Percentiles rank a stretch among this genome's conserved stretches.
phyloP scores from a whole-genome alignment of 306 rosid genomes.

The Dryas octopetala region DNA sequence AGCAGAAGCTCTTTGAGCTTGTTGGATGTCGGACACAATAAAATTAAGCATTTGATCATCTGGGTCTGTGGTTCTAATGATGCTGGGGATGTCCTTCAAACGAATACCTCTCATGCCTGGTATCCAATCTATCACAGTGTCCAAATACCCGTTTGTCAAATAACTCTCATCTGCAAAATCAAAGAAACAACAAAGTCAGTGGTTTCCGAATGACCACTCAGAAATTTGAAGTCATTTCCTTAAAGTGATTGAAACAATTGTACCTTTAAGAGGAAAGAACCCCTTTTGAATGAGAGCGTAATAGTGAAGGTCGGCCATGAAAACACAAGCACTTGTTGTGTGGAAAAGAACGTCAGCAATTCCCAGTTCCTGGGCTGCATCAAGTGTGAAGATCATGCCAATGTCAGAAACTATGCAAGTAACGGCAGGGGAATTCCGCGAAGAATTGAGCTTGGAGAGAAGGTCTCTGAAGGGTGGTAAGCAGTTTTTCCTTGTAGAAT shows the following conservation, averaged over 20 bases:
- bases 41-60: constrained; percentile 40
- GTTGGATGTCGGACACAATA: background rate
- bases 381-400: constrained; percentile 35
- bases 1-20: constrained; percentile 45
- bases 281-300: constrained; percentile 30
- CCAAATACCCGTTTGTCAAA: constrained; percentile 49
- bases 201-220: background rate
- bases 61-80: constrained; percentile 56
- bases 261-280: constrained; percentile 40
- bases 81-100: constrained; percentile 50
- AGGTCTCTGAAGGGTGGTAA: constrained; percentile 30
- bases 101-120: constrained; percentile 55
- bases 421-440: constrained; percentile 11
- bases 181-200: background rate
- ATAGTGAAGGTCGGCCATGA: constrained; percentile 29
- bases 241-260: too few relatives aligned
- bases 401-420: constrained; percentile 42
- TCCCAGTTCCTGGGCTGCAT: constrained; percentile 40
- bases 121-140: constrained; percentile 53
- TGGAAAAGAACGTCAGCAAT: constrained; percentile 36
- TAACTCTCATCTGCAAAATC: constrained; percentile 41
- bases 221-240: background rate
- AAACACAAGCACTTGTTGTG: constrained; percentile 45
- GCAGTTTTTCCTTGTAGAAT: constrained; percentile 13
- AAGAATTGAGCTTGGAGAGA: constrained; percentile 24